Evolutionary conservation across 2,329 filamentous ascomycete genomes (phyloP).

Genomic region (Tolypocladium tundrense): DNA sequence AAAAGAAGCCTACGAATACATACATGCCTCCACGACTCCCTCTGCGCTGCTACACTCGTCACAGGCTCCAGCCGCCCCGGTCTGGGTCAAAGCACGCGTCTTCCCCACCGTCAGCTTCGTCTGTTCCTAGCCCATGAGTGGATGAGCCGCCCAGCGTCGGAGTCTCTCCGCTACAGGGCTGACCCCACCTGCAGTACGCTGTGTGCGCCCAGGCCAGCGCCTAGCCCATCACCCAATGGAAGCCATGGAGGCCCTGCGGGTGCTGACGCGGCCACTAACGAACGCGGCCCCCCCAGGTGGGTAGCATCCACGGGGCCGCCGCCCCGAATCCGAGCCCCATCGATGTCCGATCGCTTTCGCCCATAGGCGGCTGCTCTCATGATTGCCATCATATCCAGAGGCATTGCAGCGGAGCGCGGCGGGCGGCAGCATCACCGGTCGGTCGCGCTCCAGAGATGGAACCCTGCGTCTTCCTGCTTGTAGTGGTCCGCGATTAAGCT

Average conservation of each 20-base stretch:
- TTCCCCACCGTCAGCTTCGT: constrained; percentile 1
- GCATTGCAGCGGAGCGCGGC: not conserved
- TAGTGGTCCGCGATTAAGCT: constrained; percentile 68
- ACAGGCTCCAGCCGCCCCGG: not conserved
- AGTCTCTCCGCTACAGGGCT: not conserved
- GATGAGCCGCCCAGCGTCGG: not conserved
- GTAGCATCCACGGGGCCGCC: not conserved
- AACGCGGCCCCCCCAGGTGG: not conserved
- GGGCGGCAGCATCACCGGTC: constrained; percentile 9
- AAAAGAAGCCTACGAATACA: not conserved
- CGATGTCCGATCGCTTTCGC: not conserved
- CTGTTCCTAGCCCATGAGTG: not conserved
- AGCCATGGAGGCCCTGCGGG: constrained; percentile 2
- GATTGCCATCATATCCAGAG: not conserved
- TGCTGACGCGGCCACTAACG: constrained; percentile 10
- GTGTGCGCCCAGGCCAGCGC: constrained; percentile 1
- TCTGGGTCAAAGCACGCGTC: not conserved
- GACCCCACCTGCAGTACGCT: not conserved
- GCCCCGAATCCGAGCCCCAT: not conserved
- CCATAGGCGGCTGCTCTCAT: not conserved
- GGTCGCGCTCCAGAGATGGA: constrained; percentile 34
- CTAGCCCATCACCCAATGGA: constrained; percentile 1
- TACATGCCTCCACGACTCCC: not conserved
- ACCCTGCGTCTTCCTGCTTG: constrained; percentile 60
- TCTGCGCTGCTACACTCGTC: not conserved